Conservation (phyloP, 202 grass and related monocot genomes). For the Carex arenaria region DNA sequence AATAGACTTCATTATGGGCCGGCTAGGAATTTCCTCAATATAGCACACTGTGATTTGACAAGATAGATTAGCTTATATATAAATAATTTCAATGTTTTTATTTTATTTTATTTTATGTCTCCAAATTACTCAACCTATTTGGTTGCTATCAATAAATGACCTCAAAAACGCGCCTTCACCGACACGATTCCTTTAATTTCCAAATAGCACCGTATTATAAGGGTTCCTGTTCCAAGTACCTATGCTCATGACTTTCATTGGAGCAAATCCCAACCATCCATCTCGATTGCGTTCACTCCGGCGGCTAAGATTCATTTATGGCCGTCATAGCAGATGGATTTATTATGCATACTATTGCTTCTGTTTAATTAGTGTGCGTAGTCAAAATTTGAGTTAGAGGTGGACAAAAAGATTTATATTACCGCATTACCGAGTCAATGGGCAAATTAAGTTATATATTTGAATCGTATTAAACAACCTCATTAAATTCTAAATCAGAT, state of each 20-base stretch:
- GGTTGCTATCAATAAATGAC: constrained; percentile 26
- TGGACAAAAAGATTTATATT: too few relatives aligned
- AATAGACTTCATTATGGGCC: constrained; percentile 1
- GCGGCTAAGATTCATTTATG: neutral
- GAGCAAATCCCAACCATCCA: neutral
- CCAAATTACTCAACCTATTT: constrained; percentile 8
- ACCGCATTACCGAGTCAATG: too few relatives aligned
- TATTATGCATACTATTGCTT: neutral
- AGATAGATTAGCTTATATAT: neutral
- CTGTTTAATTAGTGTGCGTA: too few relatives aligned
- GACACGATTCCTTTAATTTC: neutral
- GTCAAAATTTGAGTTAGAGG: too few relatives aligned
- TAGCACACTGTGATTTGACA: neutral
- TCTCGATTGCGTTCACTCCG: neutral
- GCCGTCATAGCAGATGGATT: neutral
- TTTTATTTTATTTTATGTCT: neutral
- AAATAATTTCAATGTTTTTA: neutral
- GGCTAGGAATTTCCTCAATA: neutral
- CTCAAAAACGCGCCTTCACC: constrained; percentile 13
- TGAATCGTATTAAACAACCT: too few relatives aligned
- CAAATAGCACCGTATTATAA: neutral
- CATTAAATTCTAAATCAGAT: too few relatives aligned
- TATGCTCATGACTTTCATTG: neutral
- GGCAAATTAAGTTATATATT: too few relatives aligned
- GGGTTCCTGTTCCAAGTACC: neutral